phyloP scores from a whole-genome alignment of 139 green algal genomes.

The Prasinococcaceae sp. region DNA sequence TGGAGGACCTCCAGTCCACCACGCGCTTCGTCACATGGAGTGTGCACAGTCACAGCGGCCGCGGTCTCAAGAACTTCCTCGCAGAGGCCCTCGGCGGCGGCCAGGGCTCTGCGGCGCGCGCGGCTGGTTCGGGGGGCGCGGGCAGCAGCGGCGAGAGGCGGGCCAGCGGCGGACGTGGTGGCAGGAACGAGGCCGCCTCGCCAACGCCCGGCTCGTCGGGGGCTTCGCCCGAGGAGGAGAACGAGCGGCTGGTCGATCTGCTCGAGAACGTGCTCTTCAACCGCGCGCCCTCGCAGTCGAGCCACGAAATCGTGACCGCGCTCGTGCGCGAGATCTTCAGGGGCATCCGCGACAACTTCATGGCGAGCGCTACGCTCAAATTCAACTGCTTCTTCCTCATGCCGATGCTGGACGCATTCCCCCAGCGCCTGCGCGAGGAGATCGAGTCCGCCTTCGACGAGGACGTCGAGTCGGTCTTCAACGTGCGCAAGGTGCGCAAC shows the following conservation, averaged over 20 bases:
- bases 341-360: slow-evolving; percentile 80
- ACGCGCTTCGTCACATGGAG: slow-evolving; percentile 86
- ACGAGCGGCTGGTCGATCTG: slow-evolving; percentile 36
- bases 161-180: no score
- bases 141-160: no score
- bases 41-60: slow-evolving; percentile 67
- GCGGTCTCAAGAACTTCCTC: slow-evolving; percentile 51
- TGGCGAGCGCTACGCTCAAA: slow-evolving; percentile 70
- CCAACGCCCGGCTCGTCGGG: no score
- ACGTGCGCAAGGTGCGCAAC: slow-evolving; percentile 50
- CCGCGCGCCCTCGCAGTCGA: slow-evolving; percentile 26
- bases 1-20: slow-evolving; percentile 72
- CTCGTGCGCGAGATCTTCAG: slow-evolving; percentile 76
- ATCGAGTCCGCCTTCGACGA: slow-evolving; percentile 68
- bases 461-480: slow-evolving; percentile 76
- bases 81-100: no score
- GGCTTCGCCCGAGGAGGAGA: no score
- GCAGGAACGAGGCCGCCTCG: no score
- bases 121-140: no score
- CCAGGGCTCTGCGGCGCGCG: no score
- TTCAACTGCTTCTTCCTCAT: slow-evolving; percentile 99
- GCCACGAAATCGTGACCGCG: slow-evolving; percentile 70
- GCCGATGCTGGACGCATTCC: slow-evolving; percentile 82
- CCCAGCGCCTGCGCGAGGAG: slow-evolving; percentile 56
- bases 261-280: slow-evolving; percentile 80